A percentile compares a stretch with the other conserved stretches of the same genome.
Conservation (phyloP, 768 basidiomycete genomes). For the Rhodocollybia butyracea region DNA sequence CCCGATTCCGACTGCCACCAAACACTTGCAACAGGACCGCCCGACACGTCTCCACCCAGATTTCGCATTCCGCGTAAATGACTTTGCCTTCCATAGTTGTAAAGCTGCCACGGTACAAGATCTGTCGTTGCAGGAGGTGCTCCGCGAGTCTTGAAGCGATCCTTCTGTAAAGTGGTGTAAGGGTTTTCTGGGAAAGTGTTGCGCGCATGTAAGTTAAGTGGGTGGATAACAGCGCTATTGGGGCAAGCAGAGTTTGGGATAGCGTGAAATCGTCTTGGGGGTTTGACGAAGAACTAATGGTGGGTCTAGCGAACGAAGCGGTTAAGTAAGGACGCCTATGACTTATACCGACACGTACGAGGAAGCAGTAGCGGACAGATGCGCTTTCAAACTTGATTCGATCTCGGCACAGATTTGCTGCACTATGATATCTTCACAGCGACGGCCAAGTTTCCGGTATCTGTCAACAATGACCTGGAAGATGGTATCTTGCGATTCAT, state of each 20-base stretch:
- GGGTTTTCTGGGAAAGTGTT: constrained; percentile 54
- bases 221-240: constrained; percentile 78
- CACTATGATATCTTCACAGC: constrained; percentile 88
- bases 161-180: constrained; percentile 70
- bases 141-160: constrained; percentile 68
- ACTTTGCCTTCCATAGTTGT: constrained; percentile 54
- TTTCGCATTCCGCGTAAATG: constrained; percentile 68
- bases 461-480: constrained; percentile 74
- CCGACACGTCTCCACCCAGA: constrained; percentile 82
- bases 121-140: constrained; percentile 80
- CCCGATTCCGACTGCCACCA: constrained; percentile 44
- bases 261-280: constrained; percentile 43
- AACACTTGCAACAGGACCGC: constrained; percentile 48
- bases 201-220: constrained; percentile 67
- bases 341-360: constrained; percentile 11
- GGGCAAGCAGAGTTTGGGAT: constrained; percentile 68
- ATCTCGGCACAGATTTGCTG: constrained; percentile 83
- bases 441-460: constrained; percentile 55
- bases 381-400: constrained; percentile 67
- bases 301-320: constrained; percentile 15
- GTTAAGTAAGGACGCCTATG: background rate
- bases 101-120: constrained; percentile 75
- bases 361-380: constrained; percentile 55
- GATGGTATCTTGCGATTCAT: constrained; percentile 58
- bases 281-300: constrained; percentile 1